phyloP scores from a whole-genome alignment of 805 yeast genomes.

The Jamesozyma spencerorum region DNA sequence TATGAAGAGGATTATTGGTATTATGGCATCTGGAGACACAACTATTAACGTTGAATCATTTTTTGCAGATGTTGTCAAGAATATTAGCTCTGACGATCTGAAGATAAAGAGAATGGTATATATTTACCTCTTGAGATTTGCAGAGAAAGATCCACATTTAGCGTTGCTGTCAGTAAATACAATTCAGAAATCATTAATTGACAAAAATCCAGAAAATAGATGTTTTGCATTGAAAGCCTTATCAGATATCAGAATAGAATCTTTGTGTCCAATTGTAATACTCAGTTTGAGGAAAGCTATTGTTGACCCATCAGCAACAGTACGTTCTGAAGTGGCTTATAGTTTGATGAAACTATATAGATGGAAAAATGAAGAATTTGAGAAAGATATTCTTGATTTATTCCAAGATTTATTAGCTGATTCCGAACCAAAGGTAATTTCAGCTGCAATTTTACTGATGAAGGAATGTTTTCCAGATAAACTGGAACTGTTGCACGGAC shows the following conservation, averaged over 20 bases:
- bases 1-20: slow-evolving; percentile 44
- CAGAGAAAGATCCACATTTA: slow-evolving; percentile 80
- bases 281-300: slow-evolving; percentile 62
- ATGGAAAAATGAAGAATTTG: slow-evolving; percentile 34
- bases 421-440: slow-evolving; percentile 54
- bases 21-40: slow-evolving; percentile 35
- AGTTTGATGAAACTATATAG: slow-evolving; percentile 54
- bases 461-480: slow-evolving; percentile 45
- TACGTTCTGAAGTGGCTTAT: slow-evolving; percentile 69
- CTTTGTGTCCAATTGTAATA: slow-evolving; percentile 69
- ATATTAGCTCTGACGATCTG: slow-evolving; percentile 57
- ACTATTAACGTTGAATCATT: slow-evolving; percentile 35
- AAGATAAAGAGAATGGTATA: slow-evolving; percentile 70
- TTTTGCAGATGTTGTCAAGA: slow-evolving; percentile 86
- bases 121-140: slow-evolving; percentile 62
- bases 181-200: slow-evolving; percentile 72
- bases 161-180: slow-evolving; percentile 86
- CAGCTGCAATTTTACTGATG: slow-evolving; percentile 54
- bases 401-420: slow-evolving; percentile 56
- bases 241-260: slow-evolving; percentile 73
- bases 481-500: slow-evolving; percentile 62
- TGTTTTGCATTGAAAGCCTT: slow-evolving; percentile 69
- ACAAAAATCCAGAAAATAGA: slow-evolving; percentile 57
- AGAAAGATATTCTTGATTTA: slow-evolving; percentile 41
- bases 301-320: slow-evolving; percentile 66